Evolutionary conservation across 2,329 filamentous ascomycete species (phyloP), one percentile per base, ranked within the genome.

Genomic region (Nigrograna mackinnonii): DNA sequence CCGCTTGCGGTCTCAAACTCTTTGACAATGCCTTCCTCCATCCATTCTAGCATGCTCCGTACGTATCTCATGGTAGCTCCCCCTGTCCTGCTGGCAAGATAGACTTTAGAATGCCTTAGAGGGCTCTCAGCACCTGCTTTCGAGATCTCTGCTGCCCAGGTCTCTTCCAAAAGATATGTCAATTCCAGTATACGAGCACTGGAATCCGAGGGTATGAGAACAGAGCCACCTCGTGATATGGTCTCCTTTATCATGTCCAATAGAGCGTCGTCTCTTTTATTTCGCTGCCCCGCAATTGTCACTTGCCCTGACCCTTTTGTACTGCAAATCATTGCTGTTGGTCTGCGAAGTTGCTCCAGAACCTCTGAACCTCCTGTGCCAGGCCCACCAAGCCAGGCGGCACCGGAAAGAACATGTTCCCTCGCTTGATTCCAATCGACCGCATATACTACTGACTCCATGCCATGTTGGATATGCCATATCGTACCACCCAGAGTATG

Each of bases 371-470:
- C 89, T 30, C 89, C 89, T 1, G 82, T 83, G 21, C 86, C 88
- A 17, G 85, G 85, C 5, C 89, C 89, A 34, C 89, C 90, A 31
- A 99, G 79, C 90, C 94, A 97, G 19, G 92, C 91, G 17, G 94
- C 94, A 49, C 92, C 92, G 0, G 92, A 85, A 46, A 96, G 85
- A 13, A 97, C 91, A 70, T 96, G 95, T 66, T 99, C 94, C 55
- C 90, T 84, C n/a, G 88, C 90, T 70, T 96, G 91, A 58, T 96
- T 96, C 94, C 94, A 99, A 62, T 97, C 92, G 14, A 96, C 89
- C 1, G 94, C 92, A 60, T 99, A 97, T 1, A 99, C 91, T 31
- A 99, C 92, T 1, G 91, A 96, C 67, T 99, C 94, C 63, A 96
- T 80, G 0, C 91, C 91, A 73, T 97, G 91, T 60, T 97, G 92